Evolutionary conservation across 208 protist genomes (phyloP).

Genomic region (Trypanosoma mega): DNA sequence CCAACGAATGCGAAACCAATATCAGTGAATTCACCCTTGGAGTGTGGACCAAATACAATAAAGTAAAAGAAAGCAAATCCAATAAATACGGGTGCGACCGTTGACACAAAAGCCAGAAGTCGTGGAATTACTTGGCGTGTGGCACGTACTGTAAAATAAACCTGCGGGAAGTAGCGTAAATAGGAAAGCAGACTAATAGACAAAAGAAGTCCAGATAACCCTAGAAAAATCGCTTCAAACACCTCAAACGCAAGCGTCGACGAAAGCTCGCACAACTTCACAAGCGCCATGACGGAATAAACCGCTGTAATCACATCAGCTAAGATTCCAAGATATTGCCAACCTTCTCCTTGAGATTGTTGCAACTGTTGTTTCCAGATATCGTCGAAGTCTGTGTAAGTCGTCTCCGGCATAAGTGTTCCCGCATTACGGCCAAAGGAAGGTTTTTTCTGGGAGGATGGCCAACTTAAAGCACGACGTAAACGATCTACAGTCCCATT

Average conservation of each 20-base stretch:
- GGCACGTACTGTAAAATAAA: constrained; percentile 48
- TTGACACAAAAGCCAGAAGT: constrained; percentile 40
- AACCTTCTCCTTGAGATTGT: constrained; percentile 36
- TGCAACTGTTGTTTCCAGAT: constrained; percentile 45
- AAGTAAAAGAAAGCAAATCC: constrained; percentile 50
- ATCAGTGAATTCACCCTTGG: constrained; percentile 34
- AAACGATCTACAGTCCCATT: too few species aligned
- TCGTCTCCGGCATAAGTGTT: constrained; percentile 34
- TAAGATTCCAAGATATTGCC: constrained; percentile 38
- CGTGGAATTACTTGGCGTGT: constrained; percentile 39
- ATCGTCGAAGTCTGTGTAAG: constrained; percentile 42
- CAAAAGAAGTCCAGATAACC: constrained; percentile 34
- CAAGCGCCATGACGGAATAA: constrained; percentile 31
- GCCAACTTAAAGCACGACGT: not conserved
- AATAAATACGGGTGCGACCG: constrained; percentile 45
- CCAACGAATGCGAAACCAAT: constrained; percentile 40
- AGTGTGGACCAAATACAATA: constrained; percentile 55
- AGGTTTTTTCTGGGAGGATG: not conserved
- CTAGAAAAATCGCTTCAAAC: constrained; percentile 36
- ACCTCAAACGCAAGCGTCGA: constrained; percentile 24
- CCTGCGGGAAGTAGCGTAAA: constrained; percentile 47
- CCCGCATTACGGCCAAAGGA: not conserved
- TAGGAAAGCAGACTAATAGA: constrained; percentile 47
- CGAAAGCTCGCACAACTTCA: constrained; percentile 22
- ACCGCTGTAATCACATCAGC: constrained; percentile 27